Conservation (phyloP, 441 rosid species). For the Bruguiera hainesii region DNA sequence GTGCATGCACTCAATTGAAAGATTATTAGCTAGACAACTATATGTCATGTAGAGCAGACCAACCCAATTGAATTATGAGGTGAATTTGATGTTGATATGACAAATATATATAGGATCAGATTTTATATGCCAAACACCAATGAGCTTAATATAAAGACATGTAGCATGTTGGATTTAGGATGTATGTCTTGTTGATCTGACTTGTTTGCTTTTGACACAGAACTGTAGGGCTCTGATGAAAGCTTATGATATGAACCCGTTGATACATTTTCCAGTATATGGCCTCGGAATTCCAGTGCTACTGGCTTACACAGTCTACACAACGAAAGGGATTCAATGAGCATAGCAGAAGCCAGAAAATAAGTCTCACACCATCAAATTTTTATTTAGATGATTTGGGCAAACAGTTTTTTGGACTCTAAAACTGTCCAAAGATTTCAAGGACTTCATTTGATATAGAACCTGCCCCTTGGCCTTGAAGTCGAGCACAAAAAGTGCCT, state of each 20-base stretch:
- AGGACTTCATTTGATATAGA: background rate
- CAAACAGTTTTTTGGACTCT: too few species aligned
- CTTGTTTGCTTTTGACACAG: conserved; percentile 33
- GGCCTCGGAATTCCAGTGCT: conserved; percentile 58
- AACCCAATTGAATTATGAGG: too few species aligned
- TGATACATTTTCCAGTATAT: conserved; percentile 73
- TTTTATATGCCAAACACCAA: background rate
- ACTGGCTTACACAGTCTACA: conserved; percentile 45
- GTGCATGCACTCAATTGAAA: too few species aligned
- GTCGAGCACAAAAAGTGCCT: too few species aligned
- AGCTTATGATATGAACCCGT: conserved; percentile 87
- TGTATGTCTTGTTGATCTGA: background rate
- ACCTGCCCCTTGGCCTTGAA: background rate
- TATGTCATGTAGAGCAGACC: too few species aligned
- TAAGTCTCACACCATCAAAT: background rate
- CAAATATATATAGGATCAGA: too few species aligned
- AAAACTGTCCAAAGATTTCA: background rate
- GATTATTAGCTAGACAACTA: too few species aligned
- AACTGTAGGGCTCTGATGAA: conserved; percentile 63
- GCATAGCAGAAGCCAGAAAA: background rate
- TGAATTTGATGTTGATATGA: too few species aligned
- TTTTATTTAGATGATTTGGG: background rate
- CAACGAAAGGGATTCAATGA: conserved; percentile 46
- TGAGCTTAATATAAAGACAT: background rate
- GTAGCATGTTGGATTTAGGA: background rate